phyloP scores from a whole-genome alignment of 106 monocot species.

The Allium fistulosum region DNA sequence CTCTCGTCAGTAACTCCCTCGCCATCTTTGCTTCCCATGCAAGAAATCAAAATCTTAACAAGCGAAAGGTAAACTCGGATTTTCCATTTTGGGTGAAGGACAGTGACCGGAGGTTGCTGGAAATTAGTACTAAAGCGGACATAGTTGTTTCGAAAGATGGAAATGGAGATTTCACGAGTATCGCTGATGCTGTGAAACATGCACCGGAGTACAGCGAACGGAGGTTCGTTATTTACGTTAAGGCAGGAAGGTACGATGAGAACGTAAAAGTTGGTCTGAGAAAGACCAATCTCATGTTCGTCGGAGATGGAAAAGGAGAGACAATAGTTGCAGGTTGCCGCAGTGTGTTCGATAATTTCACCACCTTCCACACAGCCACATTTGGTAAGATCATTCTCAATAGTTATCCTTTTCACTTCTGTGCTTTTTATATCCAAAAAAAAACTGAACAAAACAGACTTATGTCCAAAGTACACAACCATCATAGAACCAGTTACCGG shows the following conservation, averaged over 20 bases:
- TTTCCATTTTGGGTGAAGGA: slow-evolving; percentile 68
- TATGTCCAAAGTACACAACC: too few species aligned
- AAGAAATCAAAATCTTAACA: slow-evolving; percentile 41
- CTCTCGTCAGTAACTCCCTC: slow-evolving; percentile 76
- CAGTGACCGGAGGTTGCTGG: slow-evolving; percentile 52
- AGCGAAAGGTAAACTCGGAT: slow-evolving; percentile 4
- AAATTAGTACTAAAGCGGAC: slow-evolving; percentile 40
- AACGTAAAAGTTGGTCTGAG: slow-evolving; percentile 55
- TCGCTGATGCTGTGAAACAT: slow-evolving; percentile 65
- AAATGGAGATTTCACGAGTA: slow-evolving; percentile 58
- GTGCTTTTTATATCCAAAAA: too few species aligned
- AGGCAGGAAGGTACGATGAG: slow-evolving; percentile 76
- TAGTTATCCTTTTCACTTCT: too few species aligned
- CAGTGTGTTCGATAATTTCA: slow-evolving; percentile 35
- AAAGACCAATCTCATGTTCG: slow-evolving; percentile 61
- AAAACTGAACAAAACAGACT: too few species aligned
- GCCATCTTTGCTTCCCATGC: slow-evolving; percentile 59
- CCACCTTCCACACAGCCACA: slow-evolving; percentile 61
- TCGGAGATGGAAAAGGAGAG: slow-evolving; percentile 52
- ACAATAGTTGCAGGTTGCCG: slow-evolving; percentile 30
- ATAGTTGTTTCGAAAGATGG: slow-evolving; percentile 76
- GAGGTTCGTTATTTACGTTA: slow-evolving; percentile 69
- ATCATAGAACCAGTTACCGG: too few species aligned
- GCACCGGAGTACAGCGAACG: slow-evolving; percentile 61
- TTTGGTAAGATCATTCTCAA: slow-evolving; percentile 23